These are phyloP conservation scores for Plasmodium cynomolgi DNA, from an alignment of 169 alveolate genomes.

Conservation along the genomic window DNA sequence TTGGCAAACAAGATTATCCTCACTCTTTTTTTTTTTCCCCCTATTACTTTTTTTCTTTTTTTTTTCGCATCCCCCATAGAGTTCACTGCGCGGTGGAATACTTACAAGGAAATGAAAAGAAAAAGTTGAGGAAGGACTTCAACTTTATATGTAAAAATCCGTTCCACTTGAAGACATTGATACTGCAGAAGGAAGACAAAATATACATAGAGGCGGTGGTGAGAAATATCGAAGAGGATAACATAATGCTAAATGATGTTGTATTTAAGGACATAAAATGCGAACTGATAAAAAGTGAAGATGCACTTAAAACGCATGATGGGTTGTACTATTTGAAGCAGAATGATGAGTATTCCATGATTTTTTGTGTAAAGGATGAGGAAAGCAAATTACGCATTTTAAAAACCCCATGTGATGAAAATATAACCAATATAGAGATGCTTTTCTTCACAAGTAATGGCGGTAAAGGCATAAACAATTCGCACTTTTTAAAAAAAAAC, in stretches of 20 bases:
- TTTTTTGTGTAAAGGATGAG: conserved; percentile 60
- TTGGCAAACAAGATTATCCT: background rate
- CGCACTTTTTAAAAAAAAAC: conserved; percentile 50
- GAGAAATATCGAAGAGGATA: conserved; percentile 53
- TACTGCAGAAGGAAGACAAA: conserved; percentile 46
- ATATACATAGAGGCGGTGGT: conserved; percentile 24
- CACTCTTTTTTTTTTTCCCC: background rate
- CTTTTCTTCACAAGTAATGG: conserved; percentile 41
- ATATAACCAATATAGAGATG: conserved; percentile 67
- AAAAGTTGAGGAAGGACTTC: conserved; percentile 51
- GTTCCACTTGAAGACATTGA: conserved; percentile 12
- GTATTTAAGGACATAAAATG: conserved; percentile 25
- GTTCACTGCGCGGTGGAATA: conserved; percentile 44
- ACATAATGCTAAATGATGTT: conserved; percentile 37
- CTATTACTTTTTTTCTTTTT: background rate
- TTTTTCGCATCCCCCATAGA: conserved; percentile 10
- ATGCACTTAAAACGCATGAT: conserved; percentile 14
- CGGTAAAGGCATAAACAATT: conserved; percentile 59
- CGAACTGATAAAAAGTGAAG: conserved; percentile 46
- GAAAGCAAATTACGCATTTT: conserved; percentile 56
- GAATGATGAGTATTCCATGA: conserved; percentile 67
- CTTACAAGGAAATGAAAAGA: conserved; percentile 26
- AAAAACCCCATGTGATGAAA: conserved; percentile 19
- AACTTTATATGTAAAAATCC: conserved; percentile 51
- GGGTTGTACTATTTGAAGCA: conserved; percentile 57